Percentiles rank a stretch among this genome's conserved stretches.
phyloP scores from a whole-genome alignment of 2,329 filamentous ascomycete species.

The Tolypocladium tropicale region DNA sequence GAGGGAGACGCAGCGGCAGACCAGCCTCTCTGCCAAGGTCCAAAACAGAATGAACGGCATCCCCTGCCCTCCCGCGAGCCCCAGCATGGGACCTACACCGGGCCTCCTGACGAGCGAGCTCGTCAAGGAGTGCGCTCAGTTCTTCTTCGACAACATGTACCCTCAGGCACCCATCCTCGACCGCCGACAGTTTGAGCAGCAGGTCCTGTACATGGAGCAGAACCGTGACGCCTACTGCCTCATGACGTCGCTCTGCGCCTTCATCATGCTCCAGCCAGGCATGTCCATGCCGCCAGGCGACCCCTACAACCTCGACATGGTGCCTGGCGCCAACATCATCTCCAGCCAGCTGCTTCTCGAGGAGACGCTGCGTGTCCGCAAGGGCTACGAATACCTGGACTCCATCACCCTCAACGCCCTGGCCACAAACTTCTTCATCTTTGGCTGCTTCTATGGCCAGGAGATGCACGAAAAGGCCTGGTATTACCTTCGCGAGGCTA shows the following conservation, averaged over 20 bases:
- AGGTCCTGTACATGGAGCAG: slow-evolving; percentile 50
- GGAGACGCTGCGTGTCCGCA: slow-evolving; percentile 55
- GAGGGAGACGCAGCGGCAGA: slow-evolving; percentile 57
- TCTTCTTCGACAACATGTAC: slow-evolving; percentile 61
- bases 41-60: slow-evolving; percentile 50
- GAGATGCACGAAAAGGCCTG: slow-evolving; percentile 69
- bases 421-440: slow-evolving; percentile 71
- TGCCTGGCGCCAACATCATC: slow-evolving; percentile 49
- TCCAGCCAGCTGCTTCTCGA: slow-evolving; percentile 58
- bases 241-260: slow-evolving; percentile 53
- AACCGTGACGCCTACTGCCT: slow-evolving; percentile 55
- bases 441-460: slow-evolving; percentile 59
- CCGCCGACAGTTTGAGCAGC: slow-evolving; percentile 45
- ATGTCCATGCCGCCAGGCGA: slow-evolving; percentile 50
- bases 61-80: slow-evolving; percentile 34
- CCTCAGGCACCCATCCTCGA: slow-evolving; percentile 52
- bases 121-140: slow-evolving; percentile 55
- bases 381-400: slow-evolving; percentile 50
- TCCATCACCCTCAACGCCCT: slow-evolving; percentile 46
- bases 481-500: slow-evolving; percentile 70
- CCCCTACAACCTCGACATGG: slow-evolving; percentile 43
- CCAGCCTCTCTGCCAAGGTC: slow-evolving; percentile 50
- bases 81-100: slow-evolving; percentile 42
- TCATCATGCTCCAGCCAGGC: slow-evolving; percentile 59
- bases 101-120: slow-evolving; percentile 52